phyloP scores from a whole-genome alignment of 2,329 filamentous ascomycete species.

The Cercospora nicotianae region DNA sequence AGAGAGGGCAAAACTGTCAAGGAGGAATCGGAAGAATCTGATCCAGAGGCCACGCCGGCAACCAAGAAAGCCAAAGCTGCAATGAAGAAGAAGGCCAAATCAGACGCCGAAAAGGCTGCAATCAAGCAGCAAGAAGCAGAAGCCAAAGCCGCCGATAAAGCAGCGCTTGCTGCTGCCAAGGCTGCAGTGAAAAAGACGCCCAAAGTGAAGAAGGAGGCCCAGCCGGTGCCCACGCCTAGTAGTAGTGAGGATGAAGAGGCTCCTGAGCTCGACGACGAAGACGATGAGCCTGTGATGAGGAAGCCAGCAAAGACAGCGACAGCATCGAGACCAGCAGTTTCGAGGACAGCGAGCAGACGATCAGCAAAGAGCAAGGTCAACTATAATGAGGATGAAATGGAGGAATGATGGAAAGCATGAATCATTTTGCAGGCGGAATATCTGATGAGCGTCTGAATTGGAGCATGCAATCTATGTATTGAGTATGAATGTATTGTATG shows the following conservation, averaged over 20 bases:
- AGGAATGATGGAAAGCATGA: not conserved
- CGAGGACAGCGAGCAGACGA: constrained; percentile 19
- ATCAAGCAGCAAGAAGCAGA: constrained; percentile 18
- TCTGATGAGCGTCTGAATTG: not conserved
- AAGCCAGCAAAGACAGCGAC: not conserved
- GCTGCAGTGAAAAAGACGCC: constrained; percentile 1
- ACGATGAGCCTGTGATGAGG: not conserved
- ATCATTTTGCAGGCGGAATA: not conserved
- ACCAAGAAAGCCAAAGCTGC: constrained; percentile 45
- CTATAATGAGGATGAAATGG: constrained; percentile 22
- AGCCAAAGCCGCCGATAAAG: not conserved
- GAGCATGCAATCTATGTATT: not conserved
- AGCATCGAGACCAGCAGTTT: constrained; percentile 16
- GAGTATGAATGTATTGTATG: not conserved
- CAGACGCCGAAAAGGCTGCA: constrained; percentile 27
- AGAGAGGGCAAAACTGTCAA: constrained; percentile 26
- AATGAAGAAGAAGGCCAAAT: constrained; percentile 31
- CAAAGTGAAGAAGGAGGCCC: constrained; percentile 23
- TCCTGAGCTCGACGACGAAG: constrained; percentile 10
- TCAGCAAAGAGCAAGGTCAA: constrained; percentile 24
- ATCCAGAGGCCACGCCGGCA: constrained; percentile 40
- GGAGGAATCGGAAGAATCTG: constrained; percentile 35
- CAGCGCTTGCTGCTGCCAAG: not conserved
- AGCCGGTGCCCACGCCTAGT: constrained; percentile 23
- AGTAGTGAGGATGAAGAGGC: constrained; percentile 22